Evolutionary conservation across 805 yeast species (phyloP).

Genomic region (Lachancea sp.): DNA sequence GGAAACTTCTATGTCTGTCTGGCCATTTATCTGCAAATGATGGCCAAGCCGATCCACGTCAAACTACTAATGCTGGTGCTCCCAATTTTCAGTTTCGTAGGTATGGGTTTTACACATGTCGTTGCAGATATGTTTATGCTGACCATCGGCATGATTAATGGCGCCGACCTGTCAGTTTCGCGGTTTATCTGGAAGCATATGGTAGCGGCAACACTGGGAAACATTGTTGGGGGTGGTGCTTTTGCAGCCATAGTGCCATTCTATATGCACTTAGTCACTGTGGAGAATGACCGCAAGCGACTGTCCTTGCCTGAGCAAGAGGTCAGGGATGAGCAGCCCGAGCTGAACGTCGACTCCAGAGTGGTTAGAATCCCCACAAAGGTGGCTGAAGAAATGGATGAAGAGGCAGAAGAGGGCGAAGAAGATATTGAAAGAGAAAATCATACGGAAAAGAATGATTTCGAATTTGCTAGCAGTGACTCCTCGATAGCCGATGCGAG

Average conservation of each 20-base stretch:
- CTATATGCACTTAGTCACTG: constrained; percentile 65
- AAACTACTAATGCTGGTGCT: constrained; percentile 54
- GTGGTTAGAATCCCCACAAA: constrained; percentile 48
- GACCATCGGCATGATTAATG: constrained; percentile 61
- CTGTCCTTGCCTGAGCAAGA: constrained; percentile 64
- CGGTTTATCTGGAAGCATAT: constrained; percentile 65
- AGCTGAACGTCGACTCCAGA: constrained; percentile 68
- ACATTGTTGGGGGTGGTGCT: constrained; percentile 68
- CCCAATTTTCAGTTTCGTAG: constrained; percentile 74
- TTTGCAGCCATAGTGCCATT: constrained; percentile 63
- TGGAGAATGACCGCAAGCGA: constrained; percentile 59
- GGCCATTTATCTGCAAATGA: constrained; percentile 68
- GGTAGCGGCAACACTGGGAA: constrained; percentile 68
- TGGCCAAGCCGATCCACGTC: constrained; percentile 77
- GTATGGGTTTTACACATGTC: constrained; percentile 70
- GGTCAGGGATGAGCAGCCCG: constrained; percentile 75
- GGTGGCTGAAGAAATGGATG: constrained; percentile 12
- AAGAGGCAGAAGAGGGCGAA: constrained; percentile 4
- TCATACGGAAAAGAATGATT: neutral
- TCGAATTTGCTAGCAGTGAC: neutral
- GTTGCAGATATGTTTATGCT: constrained; percentile 77
- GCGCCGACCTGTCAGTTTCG: constrained; percentile 58
- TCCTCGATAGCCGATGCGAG: constrained; percentile 4
- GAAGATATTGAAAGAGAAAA: neutral
- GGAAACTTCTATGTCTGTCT: constrained; percentile 74